These are phyloP conservation scores for Chaetothyriales sp. DNA, from an alignment of 2,329 filamentous ascomycete species.

Conservation along the genomic window DNA sequence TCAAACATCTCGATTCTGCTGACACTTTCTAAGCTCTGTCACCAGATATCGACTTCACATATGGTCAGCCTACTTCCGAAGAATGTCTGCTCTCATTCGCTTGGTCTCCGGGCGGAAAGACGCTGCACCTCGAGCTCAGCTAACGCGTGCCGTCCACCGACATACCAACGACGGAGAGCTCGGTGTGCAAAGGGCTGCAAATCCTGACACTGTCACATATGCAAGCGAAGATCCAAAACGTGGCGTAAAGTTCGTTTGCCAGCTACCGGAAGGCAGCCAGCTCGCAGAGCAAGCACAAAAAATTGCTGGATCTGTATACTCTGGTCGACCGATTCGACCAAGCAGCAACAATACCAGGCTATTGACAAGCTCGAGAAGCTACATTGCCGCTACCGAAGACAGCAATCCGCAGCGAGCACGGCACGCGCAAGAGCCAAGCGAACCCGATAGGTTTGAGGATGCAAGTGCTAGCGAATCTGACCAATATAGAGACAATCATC, in stretches of 20 bases:
- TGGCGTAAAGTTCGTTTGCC: neutral
- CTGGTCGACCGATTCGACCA: constrained; percentile 48
- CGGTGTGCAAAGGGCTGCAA: neutral
- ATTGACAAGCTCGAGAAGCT: constrained; percentile 42
- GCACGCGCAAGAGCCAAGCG: no score
- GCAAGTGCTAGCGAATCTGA: no score
- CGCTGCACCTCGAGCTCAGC: neutral
- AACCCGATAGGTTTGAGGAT: no score
- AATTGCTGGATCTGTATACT: neutral
- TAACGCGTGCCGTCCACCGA: neutral
- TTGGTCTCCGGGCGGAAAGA: neutral
- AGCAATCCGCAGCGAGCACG: no score
- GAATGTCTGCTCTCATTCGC: neutral
- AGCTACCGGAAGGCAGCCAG: neutral
- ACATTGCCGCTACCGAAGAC: no score
- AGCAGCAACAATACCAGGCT: constrained; percentile 67
- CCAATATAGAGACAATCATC: no score
- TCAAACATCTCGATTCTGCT: no score
- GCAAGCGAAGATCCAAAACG: neutral
- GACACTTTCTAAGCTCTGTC: no score
- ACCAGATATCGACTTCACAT: neutral
- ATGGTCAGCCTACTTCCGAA: neutral
- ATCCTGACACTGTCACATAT: neutral
- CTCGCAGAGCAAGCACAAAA: neutral
- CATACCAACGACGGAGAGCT: neutral